A percentile compares a stretch with the other conserved stretches of the same genome.
These are phyloP conservation scores for Phytophthora foliorum DNA, from an alignment of 352 stramenopile species.

Conservation along the genomic window DNA sequence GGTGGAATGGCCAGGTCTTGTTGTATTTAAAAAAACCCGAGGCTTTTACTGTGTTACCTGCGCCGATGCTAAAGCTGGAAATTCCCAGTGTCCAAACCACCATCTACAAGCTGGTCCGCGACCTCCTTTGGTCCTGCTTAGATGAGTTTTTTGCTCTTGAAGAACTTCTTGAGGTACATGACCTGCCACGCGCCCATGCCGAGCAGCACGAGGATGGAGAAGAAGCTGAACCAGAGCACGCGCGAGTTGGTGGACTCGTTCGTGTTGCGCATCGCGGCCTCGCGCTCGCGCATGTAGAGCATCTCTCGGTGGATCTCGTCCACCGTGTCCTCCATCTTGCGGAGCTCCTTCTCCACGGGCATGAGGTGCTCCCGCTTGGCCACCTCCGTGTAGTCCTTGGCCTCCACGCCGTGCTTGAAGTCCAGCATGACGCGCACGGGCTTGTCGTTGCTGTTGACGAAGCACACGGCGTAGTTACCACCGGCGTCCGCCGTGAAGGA, in stretches of 20 bases:
- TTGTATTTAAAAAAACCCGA: slow-evolving; percentile 26
- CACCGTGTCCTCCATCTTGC: slow-evolving; percentile 91
- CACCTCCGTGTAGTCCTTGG: slow-evolving; percentile 91
- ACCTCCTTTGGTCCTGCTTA: slow-evolving; percentile 38
- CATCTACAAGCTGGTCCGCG: slow-evolving; percentile 18
- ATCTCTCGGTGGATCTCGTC: slow-evolving; percentile 92
- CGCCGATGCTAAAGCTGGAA: slow-evolving; percentile 12
- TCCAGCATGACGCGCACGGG: slow-evolving; percentile 82
- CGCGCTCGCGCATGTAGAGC: slow-evolving; percentile 91
- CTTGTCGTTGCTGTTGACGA: slow-evolving; percentile 85
- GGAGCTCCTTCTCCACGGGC: slow-evolving; percentile 90
- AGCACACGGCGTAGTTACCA: slow-evolving; percentile 84
- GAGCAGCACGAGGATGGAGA: slow-evolving; percentile 89
- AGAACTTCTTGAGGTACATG: slow-evolving; percentile 93
- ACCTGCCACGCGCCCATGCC: slow-evolving; percentile 91
- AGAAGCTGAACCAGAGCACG: slow-evolving; percentile 92
- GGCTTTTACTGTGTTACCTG: background rate
- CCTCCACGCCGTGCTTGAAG: slow-evolving; percentile 90
- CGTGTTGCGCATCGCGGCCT: slow-evolving; percentile 89
- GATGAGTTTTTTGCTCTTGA: slow-evolving; percentile 95
- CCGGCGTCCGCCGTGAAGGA: slow-evolving; percentile 78
- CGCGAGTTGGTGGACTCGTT: slow-evolving; percentile 92
- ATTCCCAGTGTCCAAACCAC: slow-evolving; percentile 2
- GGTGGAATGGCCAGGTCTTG: slow-evolving; percentile 15
- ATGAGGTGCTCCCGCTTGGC: slow-evolving; percentile 92